Base-by-base conservation (phyloP, 108 stramenopile species). In the Cyclotella cryptica region DNA sequence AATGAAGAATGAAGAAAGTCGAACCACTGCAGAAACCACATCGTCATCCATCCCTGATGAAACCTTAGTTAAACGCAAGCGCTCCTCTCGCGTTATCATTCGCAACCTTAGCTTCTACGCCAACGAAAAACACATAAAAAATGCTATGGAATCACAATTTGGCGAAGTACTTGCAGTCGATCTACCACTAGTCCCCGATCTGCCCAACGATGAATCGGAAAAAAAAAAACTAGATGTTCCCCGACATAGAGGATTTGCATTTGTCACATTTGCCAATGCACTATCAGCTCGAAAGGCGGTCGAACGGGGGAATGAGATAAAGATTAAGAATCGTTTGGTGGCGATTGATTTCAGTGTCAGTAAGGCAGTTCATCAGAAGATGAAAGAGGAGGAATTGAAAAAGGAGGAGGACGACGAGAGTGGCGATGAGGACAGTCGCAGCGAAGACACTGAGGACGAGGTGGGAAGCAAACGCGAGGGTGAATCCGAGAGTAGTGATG, bases 71-170 rank as follows among this genome's bases (percentile, higher is more conserved):
- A 85, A 79, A 43, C 65, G 87, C 77, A 95, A 85, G 85, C 88
- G 84, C 47, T 85, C 76, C 30, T 82, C 82, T 39, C 89, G 97
- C 41, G 87, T 97, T 27, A 97, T 98, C 71, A 61, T 98, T 24
- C 90, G 97, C 26, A 98, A 98, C 71, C 77, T 98, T 17, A 86
- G 88, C 74, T 98, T 96, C 60, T 90, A 88, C 71, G 93, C 95
- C 49, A 89, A 84, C 24, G 91, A 90, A 64, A 66, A 72, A 12
- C 86, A 96, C 70, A 79, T 98, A 66, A 86, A 80, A 29, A 68
- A 70, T 14, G 74, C 76, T 45, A 70, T 98, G 79, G 87, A 90
- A 82, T 51, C 69, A 29, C 44, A 75, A 15, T 95, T 88, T 85
- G 96, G 96, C 43, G 57, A 75, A 9, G 76, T 96, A 1, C 59